Evolutionary conservation across 2,329 filamentous ascomycete genomes (phyloP), one percentile per base, ranked within the genome.

Genomic region (Aspergillus fructus): DNA sequence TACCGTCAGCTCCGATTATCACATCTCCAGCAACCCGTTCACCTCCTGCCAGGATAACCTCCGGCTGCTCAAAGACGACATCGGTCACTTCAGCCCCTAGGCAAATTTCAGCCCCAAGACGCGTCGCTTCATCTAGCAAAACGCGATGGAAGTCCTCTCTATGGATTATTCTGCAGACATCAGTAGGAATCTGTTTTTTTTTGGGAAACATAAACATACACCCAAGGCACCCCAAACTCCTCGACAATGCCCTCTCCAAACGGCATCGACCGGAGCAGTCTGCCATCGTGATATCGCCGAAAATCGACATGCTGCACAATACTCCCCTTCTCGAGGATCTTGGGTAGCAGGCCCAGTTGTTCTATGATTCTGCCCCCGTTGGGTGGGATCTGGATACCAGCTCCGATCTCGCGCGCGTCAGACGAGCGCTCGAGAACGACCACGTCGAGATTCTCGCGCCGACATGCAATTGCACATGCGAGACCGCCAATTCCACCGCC

Each of bases 371-470:
- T 57, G 40, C 58, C 53, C 4, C 62, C 67, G 58, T 70, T 70
- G 2, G 67, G 66, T 8, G 68, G 67, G 42, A 69, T 66, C 43
- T 70, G 68, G 40, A 69, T 70, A 5, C 68, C 68, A 2, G 68
- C 66, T 0, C 68, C 68, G 21, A 66, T 57, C 39, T 68, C 55
- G 6, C 27, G 42, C 13, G 51, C 30, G 17, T 64, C 54, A 1
- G 56, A 21, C 1, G 60, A 57, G 19, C 59, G 49, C 48, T 71
- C 68, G 5, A 71, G 52, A 6, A 71, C 51, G 13, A 56, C 37
- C 1, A 71, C 67, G 2, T n/a, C 19, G 17, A 21, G 33, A 1
- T 56, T 60, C 33, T 53, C 49, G 12, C 55, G 59, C 4, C 64
- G 59, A 59, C 67, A 68, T 6, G 65, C 62, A 21, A 70, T 67